phyloP scores from a whole-genome alignment of 306 rosid genomes.

The Dicorynia guianensis region DNA sequence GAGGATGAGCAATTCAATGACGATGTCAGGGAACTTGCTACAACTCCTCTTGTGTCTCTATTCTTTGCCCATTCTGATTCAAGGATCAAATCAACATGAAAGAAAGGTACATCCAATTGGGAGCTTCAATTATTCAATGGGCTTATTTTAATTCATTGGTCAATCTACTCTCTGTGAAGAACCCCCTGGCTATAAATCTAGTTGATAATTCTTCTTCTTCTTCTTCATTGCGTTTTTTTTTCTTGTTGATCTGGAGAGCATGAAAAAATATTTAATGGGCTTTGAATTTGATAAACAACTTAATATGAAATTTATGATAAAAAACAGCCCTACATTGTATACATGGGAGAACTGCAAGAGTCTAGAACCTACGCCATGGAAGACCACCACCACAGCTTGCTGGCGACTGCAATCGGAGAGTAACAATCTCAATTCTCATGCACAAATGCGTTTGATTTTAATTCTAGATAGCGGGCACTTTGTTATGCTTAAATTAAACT shows the following conservation, averaged over 20 bases:
- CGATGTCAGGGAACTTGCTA: slow-evolving; percentile 24
- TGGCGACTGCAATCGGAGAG: slow-evolving; percentile 69
- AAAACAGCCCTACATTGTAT: slow-evolving; percentile 79
- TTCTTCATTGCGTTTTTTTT: neutral
- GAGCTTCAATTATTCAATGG: neutral
- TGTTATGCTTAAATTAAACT: neutral
- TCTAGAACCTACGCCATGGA: slow-evolving; percentile 31
- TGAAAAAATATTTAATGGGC: neutral
- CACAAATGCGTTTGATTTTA: neutral
- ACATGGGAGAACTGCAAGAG: slow-evolving; percentile 72
- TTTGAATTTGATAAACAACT: neutral
- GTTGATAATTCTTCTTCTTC: neutral
- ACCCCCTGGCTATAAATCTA: neutral
- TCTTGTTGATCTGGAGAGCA: neutral
- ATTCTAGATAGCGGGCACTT: too few species aligned
- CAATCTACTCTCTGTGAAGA: neutral
- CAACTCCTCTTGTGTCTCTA: slow-evolving; percentile 42
- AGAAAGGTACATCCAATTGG: slow-evolving; percentile 57
- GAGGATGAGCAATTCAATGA: slow-evolving; percentile 28
- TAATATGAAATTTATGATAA: slow-evolving; percentile 24
- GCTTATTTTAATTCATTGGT: neutral
- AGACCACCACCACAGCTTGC: slow-evolving; percentile 62
- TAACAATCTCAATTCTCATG: slow-evolving; percentile 45
- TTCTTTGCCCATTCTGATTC: slow-evolving; percentile 33
- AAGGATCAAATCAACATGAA: slow-evolving; percentile 53